Base-by-base conservation (phyloP, 1,139 yeast genomes). In the Zygoascus sp. region DNA sequence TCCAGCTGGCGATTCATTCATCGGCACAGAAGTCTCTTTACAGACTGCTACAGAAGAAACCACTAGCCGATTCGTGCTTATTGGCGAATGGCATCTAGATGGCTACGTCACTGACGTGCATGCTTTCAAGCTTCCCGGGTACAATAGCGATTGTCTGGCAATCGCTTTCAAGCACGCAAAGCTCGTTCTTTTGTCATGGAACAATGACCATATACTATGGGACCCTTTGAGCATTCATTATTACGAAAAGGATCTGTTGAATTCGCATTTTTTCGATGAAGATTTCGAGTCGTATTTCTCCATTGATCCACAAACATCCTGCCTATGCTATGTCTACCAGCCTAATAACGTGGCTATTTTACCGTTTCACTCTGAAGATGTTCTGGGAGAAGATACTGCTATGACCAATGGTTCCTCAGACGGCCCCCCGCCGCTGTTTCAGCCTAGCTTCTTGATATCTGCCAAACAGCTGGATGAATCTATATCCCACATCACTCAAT, bases 201-300 rank as follows among this genome's bases (percentile, higher is more conserved):
- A 88, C 60, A 67, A 68, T 9, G 66, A 61, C 7, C 63, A 61
- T 13, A 73, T 78, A 51, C 58, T 75, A 0, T 72, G 92, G 11
- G 70, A 76, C 16, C 88, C 97, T 0, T 75, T 80, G 2, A 86
- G 96, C 44, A 71, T 92, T 48, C 99, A 92, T 65, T 88, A 78
- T 63, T 92, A 90, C 64, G 97, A 90, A 60, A 77, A 79, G 47
- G 77, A 81, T 39, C 73, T 85, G 11, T 44, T 39, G 9, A 46
- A 42, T 2, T 38, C 46, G 27, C 48, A 79, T 79, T 36, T 72
- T 71, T 50, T 79, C 74, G 60, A 74, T 67, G 50, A 65, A 73
- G 46, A 61, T 61, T 47, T 65, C 67, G 42, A 70, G 5, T 69
- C 88, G 0, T 69, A 70, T 19, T 70, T 87, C 54, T 66, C 81